A percentile compares a stretch with the other conserved stretches of the same genome.
Conservation (phyloP, 2,329 filamentous ascomycete species). For the Arthroderma sp. region DNA sequence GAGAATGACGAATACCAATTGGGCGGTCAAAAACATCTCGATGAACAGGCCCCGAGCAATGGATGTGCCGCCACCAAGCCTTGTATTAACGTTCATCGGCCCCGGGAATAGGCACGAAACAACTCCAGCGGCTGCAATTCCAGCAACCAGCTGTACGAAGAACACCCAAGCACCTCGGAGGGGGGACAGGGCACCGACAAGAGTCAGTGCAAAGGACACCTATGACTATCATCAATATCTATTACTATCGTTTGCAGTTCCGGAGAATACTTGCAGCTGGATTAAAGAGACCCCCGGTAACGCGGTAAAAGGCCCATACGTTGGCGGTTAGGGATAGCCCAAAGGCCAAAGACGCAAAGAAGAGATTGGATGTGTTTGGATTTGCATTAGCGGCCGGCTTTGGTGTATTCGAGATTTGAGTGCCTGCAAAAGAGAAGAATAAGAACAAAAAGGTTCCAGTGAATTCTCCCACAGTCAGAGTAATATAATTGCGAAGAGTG, state of each 20-base stretch:
- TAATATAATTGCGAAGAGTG: too few relatives aligned
- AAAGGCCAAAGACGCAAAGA: slow-evolving; percentile 33
- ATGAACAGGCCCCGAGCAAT: slow-evolving; percentile 50
- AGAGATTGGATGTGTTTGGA: slow-evolving; percentile 17
- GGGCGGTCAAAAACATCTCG: slow-evolving; percentile 51
- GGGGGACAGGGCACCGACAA: slow-evolving; percentile 43
- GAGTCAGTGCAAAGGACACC: slow-evolving; percentile 45
- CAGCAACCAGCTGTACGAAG: slow-evolving; percentile 44
- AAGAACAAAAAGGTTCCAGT: slow-evolving; percentile 39
- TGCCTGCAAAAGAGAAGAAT: slow-evolving; percentile 36
- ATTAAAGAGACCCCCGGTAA: slow-evolving; percentile 40
- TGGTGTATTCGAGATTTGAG: slow-evolving; percentile 31
- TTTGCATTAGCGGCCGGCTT: slow-evolving; percentile 7
- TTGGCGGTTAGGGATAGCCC: slow-evolving; percentile 38
- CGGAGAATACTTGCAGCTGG: slow-evolving; percentile 25
- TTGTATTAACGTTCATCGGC: slow-evolving; percentile 41
- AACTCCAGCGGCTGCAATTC: slow-evolving; percentile 46
- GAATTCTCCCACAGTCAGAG: slow-evolving; percentile 30
- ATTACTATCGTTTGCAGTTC: neutral
- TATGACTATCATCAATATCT: slow-evolving; percentile 7
- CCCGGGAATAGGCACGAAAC: slow-evolving; percentile 47
- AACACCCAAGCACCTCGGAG: slow-evolving; percentile 41
- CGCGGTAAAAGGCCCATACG: slow-evolving; percentile 41
- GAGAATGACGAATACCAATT: slow-evolving; percentile 51
- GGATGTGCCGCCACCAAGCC: slow-evolving; percentile 38